phyloP scores from a whole-genome alignment of 2,329 filamentous ascomycete genomes.

The Trematosphaeria pertusa region DNA sequence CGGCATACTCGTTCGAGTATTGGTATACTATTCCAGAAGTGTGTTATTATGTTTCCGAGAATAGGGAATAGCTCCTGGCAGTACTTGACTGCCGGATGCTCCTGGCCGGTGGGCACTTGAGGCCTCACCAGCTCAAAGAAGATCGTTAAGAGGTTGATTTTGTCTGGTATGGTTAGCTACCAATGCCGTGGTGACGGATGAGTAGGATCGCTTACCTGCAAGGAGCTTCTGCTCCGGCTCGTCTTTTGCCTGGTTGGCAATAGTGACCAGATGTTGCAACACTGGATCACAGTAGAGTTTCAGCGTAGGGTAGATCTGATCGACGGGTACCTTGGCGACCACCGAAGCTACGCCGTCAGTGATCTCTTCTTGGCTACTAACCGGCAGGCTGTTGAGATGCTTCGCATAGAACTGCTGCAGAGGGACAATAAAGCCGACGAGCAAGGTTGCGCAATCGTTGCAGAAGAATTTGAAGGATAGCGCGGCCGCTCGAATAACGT shows the following conservation, averaged over 20 bases:
- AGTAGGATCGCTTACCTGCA: too few relatives aligned
- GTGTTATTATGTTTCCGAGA: constrained; percentile 83
- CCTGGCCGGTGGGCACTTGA: constrained; percentile 69
- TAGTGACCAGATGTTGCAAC: constrained; percentile 80
- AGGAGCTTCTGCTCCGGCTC: constrained; percentile 85
- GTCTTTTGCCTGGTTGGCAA: constrained; percentile 84
- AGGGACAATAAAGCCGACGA: constrained; percentile 83
- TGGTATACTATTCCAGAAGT: constrained; percentile 83
- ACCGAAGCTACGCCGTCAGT: constrained; percentile 95
- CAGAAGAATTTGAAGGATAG: constrained; percentile 98
- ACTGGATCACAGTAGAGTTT: constrained; percentile 95
- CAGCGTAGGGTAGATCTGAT: constrained; percentile 81
- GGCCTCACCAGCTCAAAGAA: constrained; percentile 84
- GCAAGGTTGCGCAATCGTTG: constrained; percentile 86
- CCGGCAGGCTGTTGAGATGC: constrained; percentile 84
- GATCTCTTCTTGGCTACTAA: constrained; percentile 89
- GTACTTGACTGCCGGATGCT: constrained; percentile 93
- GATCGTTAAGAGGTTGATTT: constrained; percentile 88
- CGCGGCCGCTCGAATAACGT: constrained; percentile 89
- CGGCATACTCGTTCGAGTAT: constrained; percentile 93
- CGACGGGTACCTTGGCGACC: constrained; percentile 81
- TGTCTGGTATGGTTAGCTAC: too few relatives aligned
- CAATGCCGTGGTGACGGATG: too few relatives aligned
- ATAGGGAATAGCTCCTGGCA: constrained; percentile 94
- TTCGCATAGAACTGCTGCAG: constrained; percentile 92